phyloP scores from a whole-genome alignment of 2,329 filamentous ascomycete genomes.

The Ophiostoma sp. region DNA sequence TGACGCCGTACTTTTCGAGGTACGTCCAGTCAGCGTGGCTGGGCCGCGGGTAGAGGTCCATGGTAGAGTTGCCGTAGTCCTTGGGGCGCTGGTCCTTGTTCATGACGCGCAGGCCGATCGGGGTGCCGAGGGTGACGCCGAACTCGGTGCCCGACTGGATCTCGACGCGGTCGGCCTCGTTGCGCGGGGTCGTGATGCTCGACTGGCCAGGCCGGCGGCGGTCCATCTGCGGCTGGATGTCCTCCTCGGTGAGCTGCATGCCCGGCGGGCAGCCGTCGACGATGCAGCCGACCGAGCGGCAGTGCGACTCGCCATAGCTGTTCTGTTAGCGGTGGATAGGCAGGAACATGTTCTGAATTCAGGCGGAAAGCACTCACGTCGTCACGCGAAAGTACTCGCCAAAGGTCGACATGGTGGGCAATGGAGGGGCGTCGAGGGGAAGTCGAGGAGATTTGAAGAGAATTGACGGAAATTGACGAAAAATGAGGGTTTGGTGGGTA shows the following conservation, averaged over 20 bases:
- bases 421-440: neutral
- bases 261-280: constrained; percentile 90
- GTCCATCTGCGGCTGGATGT: constrained; percentile 94
- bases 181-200: constrained; percentile 83
- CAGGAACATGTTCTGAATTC: neutral
- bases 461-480: neutral
- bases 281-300: constrained; percentile 89
- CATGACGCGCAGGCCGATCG: constrained; percentile 80
- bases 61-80: constrained; percentile 87
- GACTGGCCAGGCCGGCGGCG: constrained; percentile 86
- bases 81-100: constrained; percentile 92
- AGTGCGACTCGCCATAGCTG: constrained; percentile 64
- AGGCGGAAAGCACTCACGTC: constrained; percentile 59
- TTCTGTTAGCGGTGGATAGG: constrained; percentile 19
- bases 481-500: neutral
- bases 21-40: constrained; percentile 97
- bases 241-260: constrained; percentile 77
- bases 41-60: constrained; percentile 87
- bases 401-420: constrained; percentile 77
- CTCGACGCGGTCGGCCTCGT: constrained; percentile 88
- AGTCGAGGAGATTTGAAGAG: neutral
- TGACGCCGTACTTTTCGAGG: constrained; percentile 93
- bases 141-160: constrained; percentile 93
- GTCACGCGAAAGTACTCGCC: constrained; percentile 79
- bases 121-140: constrained; percentile 85